Base-by-base conservation (phyloP, 441 rosid species). In the Hura crepitans region DNA sequence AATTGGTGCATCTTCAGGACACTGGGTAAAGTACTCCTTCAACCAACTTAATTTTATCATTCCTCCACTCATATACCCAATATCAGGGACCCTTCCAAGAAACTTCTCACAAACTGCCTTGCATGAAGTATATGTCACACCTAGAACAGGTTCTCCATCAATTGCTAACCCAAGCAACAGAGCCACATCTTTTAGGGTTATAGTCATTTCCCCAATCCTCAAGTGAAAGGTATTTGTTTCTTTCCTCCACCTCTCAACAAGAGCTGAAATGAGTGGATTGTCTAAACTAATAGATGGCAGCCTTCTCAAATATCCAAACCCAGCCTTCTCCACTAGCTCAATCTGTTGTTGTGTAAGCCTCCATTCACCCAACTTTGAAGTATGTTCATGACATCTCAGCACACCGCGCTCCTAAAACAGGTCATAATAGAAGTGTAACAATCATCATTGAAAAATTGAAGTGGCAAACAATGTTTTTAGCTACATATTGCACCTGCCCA, bases 221-320 rank as follows among this genome's bases (percentile, higher is more conserved):
- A 89, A 74, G 75, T 90, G 93, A 39, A 90, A 87, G 0, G 88
- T 88, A 56, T 85, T 90, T 53, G 97, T 89, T 77, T 90, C 97
- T 65, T 85, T 77, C 63, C 91, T 79, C 95, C 92, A 87, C 58
- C 92, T 79, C 76, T 90, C 92, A 30, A 85, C 86, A 15, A 87
- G 80, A 0, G 97, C 91, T 59, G 92, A 85, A 62, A 90, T 85
- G 10, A 88, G 86, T 5, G 87, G 85, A 69, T 84, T 86, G 82
- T 90, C 91, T 71, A 90, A 74, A 74, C 87, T 85, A 70, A 90
- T 82, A 0, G 89, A 81, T 67, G 87, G 87, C 71, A 87, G 82
- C 70, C 81, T 74, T 69, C 88, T 80, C 61, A 90, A 85, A 78
- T 83, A 74, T 73, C 82, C 88, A 76, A 90, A 90, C 39, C 96